These are phyloP conservation scores for Rutidosis leptorrhynchoides DNA, from an alignment of 129 eudicot species.

Conservation along the genomic window DNA sequence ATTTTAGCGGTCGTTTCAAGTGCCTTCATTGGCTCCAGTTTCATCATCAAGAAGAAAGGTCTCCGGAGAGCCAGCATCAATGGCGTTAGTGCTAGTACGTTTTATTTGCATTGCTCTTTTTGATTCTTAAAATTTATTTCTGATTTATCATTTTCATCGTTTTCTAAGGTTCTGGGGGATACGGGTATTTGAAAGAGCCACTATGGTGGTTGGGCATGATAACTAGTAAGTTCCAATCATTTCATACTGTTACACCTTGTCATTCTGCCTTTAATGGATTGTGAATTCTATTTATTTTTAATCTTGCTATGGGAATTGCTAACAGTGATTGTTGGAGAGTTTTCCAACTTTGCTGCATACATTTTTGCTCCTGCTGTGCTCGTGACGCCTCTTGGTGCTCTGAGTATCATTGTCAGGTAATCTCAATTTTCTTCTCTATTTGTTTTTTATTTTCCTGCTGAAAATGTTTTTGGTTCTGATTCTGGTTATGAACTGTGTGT, in stretches of 20 bases:
- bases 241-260: not conserved
- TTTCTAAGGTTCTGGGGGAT: conserved; percentile 72
- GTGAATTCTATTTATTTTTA: not conserved
- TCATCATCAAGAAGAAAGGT: conserved; percentile 95
- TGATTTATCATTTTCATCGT: not conserved
- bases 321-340: conserved; percentile 82
- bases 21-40: conserved; percentile 80
- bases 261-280: not conserved
- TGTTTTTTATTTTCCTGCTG: not conserved
- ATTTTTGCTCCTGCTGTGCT: conserved; percentile 91
- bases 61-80: conserved; percentile 70
- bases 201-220: conserved; percentile 95
- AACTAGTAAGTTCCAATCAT: conserved; percentile 53
- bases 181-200: conserved; percentile 74
- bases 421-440: no score
- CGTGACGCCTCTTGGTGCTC: conserved; percentile 87
- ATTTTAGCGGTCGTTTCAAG: conserved; percentile 75
- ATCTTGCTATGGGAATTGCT: conserved; percentile 4
- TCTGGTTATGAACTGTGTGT: no score
- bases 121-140: conserved; percentile 1
- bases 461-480: conserved; percentile 20
- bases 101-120: not conserved
- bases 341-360: conserved; percentile 81
- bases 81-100: conserved; percentile 75
- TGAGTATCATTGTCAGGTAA: conserved; percentile 87